A percentile compares a stretch with the other conserved stretches of the same genome.
phyloP scores from a whole-genome alignment of 2,329 filamentous ascomycete species.

The Nothophoma quercina region DNA sequence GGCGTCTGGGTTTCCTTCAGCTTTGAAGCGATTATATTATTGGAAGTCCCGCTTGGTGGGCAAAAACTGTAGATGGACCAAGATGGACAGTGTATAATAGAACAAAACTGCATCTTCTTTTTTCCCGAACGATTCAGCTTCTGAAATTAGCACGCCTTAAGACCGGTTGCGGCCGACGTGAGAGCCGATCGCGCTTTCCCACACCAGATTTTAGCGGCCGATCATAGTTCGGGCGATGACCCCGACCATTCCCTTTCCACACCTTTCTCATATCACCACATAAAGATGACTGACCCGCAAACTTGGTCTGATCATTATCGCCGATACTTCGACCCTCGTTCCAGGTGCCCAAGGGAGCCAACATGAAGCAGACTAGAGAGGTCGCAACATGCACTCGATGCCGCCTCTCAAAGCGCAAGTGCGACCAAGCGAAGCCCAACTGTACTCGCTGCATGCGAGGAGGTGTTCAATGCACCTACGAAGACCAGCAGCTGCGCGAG shows the following conservation, averaged over 20 bases:
- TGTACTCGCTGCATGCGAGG: constrained; percentile 23
- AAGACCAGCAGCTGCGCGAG: background rate
- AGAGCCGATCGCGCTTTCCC: too few species aligned
- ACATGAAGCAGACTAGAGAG: constrained; percentile 17
- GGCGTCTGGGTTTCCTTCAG: background rate
- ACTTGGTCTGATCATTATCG: background rate
- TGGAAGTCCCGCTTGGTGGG: too few species aligned
- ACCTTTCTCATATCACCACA: too few species aligned
- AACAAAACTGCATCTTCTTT: constrained; percentile 5
- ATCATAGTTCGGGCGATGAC: too few species aligned
- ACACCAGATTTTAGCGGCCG: too few species aligned
- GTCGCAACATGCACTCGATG: constrained; percentile 26
- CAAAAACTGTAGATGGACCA: constrained; percentile 6
- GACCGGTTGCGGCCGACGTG: too few species aligned
- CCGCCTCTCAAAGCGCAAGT: constrained; percentile 26
- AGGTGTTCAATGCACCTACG: constrained; percentile 17
- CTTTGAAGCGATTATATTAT: background rate
- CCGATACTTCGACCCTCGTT: background rate
- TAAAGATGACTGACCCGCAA: background rate
- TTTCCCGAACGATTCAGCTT: too few species aligned
- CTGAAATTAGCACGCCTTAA: too few species aligned
- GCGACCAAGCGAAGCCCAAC: constrained; percentile 26
- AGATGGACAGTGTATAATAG: constrained; percentile 10
- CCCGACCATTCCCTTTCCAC: too few species aligned
- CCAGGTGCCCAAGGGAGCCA: background rate